Conservation (phyloP, 495 filamentous ascomycete genomes). For the Poronia punctata region DNA sequence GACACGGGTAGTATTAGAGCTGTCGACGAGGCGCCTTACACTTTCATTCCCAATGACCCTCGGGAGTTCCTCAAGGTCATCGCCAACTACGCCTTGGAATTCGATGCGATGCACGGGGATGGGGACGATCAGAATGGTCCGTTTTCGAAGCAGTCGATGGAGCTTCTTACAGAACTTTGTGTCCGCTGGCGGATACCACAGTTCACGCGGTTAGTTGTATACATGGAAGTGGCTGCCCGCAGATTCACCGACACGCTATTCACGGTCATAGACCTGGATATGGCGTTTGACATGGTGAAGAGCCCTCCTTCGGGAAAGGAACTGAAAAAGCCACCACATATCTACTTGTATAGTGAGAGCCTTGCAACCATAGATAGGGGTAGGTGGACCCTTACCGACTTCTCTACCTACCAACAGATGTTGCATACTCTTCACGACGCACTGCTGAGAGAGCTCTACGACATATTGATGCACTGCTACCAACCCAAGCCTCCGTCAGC, state of each 20-base stretch:
- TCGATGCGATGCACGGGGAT: constrained; percentile 45
- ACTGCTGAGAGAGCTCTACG: constrained; percentile 80
- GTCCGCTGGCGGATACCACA: constrained; percentile 86
- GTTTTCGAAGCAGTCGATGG: constrained; percentile 73
- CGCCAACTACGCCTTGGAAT: constrained; percentile 63
- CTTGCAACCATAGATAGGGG: constrained; percentile 39
- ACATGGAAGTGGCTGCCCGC: constrained; percentile 76
- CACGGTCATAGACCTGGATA: constrained; percentile 69
- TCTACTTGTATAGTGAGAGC: constrained; percentile 31
- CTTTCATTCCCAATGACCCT: constrained; percentile 83
- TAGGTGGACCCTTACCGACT: constrained; percentile 77
- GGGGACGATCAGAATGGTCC: constrained; percentile 49
- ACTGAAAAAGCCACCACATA: constrained; percentile 41
- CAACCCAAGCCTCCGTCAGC: constrained; percentile 74
- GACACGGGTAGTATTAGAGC: constrained; percentile 46
- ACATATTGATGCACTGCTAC: constrained; percentile 78
- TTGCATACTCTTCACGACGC: constrained; percentile 72
- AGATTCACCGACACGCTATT: constrained; percentile 87
- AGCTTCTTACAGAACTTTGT: constrained; percentile 78
- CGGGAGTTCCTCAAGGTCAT: constrained; percentile 74
- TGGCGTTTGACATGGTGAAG: constrained; percentile 75
- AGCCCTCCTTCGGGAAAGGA: constrained; percentile 52
- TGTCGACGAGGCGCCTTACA: constrained; percentile 56
- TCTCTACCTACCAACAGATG: constrained; percentile 64
- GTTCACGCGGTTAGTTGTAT: constrained; percentile 70